Conservation (phyloP, 257 asterid genomes). For the Gentiana dahurica region DNA sequence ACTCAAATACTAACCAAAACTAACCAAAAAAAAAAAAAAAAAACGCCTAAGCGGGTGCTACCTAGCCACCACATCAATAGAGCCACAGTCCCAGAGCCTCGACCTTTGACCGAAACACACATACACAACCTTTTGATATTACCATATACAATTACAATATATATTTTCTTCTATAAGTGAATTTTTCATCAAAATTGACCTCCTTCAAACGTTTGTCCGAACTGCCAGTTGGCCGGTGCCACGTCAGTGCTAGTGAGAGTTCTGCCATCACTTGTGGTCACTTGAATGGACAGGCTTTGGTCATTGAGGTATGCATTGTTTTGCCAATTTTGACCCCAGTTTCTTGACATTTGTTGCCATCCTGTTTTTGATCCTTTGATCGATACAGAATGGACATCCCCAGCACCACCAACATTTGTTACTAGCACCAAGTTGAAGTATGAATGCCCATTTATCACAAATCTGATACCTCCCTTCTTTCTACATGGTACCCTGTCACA, state of each 20-base stretch:
- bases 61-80: constrained; percentile 57
- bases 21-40: neutral
- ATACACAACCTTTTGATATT: constrained; percentile 1
- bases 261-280: constrained; percentile 79
- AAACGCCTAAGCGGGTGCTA: constrained; percentile 73
- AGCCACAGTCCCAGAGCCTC: constrained; percentile 20
- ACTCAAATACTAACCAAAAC: too few species aligned
- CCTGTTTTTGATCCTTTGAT: constrained; percentile 71
- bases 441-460: constrained; percentile 79
- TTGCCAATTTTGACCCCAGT: constrained; percentile 99
- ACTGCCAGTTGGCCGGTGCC: constrained; percentile 66
- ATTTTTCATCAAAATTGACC: constrained; percentile 37
- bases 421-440: constrained; percentile 78
- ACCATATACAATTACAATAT: neutral
- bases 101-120: constrained; percentile 11
- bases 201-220: constrained; percentile 78
- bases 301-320: constrained; percentile 65
- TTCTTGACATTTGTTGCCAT: constrained; percentile 85
- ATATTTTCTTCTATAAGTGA: neutral
- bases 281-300: constrained; percentile 65
- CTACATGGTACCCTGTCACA: constrained; percentile 54
- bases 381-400: constrained; percentile 67
- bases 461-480: constrained; percentile 80
- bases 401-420: constrained; percentile 86
- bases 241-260: constrained; percentile 48